These are phyloP conservation scores for Immersiporthe knoxdaviesiana DNA, from an alignment of 2,329 filamentous ascomycete species.

Conservation along the genomic window DNA sequence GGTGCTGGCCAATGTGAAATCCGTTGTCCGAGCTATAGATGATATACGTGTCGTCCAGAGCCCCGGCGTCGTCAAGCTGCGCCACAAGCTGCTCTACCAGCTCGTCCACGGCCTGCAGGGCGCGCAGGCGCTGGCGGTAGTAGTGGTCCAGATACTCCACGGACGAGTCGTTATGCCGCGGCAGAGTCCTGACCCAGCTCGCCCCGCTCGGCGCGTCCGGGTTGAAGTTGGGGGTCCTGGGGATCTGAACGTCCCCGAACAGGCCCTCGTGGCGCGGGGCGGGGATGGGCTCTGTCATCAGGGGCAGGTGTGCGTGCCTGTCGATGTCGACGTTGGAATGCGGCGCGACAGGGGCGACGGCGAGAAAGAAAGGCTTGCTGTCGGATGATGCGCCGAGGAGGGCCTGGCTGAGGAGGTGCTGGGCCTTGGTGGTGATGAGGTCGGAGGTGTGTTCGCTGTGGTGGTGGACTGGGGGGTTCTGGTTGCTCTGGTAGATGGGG, in stretches of 20 bases:
- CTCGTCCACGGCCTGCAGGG: conserved; percentile 60
- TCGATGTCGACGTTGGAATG: conserved; percentile 55
- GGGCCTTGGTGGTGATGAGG: conserved; percentile 54
- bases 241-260: conserved; percentile 62
- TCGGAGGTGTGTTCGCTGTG: conserved; percentile 59
- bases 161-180: conserved; percentile 41
- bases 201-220: conserved; percentile 53
- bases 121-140: conserved; percentile 54
- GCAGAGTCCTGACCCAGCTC: conserved; percentile 48
- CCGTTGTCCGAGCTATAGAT: conserved; percentile 64
- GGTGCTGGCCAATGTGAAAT: conserved; percentile 62
- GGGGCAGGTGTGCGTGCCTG: conserved; percentile 51
- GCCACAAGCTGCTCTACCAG: conserved; percentile 52
- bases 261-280: conserved; percentile 62
- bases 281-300: conserved; percentile 54
- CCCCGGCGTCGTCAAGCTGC: conserved; percentile 52
- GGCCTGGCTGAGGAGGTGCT: conserved; percentile 58
- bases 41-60: conserved; percentile 64
- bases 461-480: conserved; percentile 56
- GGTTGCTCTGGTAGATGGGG: conserved; percentile 63
- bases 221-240: conserved; percentile 69
- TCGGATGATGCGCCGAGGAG: conserved; percentile 46
- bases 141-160: conserved; percentile 54
- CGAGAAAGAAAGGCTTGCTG: conserved; percentile 63
- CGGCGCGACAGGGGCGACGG: conserved; percentile 62